A percentile compares a stretch with the other conserved stretches of the same genome.
These are phyloP conservation scores for Adansonia grandidieri DNA, from an alignment of 441 rosid species.

Conservation along the genomic window DNA sequence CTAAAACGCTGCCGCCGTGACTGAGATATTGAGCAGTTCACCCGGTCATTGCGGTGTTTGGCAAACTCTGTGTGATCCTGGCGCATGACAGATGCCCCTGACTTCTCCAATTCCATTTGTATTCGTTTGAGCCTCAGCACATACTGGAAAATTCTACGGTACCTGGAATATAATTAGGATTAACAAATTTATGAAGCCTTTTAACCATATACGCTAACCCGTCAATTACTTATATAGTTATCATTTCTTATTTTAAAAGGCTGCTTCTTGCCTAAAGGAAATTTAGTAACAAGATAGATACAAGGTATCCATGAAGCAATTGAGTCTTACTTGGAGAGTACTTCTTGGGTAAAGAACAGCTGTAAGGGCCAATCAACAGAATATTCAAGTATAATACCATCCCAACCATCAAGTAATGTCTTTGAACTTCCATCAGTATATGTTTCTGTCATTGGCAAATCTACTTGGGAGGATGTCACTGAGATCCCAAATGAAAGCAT, in stretches of 20 bases:
- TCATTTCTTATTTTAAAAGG: conserved; percentile 17
- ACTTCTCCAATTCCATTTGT: conserved; percentile 96
- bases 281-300: conserved; percentile 22
- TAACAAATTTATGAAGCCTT: conserved; percentile 16
- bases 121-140: conserved; percentile 85
- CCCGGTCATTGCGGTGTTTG: conserved; percentile 58
- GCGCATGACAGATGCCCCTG: conserved; percentile 99
- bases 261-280: conserved; percentile 9
- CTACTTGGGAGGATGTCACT: conserved; percentile 69
- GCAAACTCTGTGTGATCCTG: conserved; percentile 88
- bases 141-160: conserved; percentile 84
- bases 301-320: conserved; percentile 15
- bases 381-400: conserved; percentile 89
- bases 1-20: conserved; percentile 75
- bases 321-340: conserved; percentile 83
- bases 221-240: conserved; percentile 17
- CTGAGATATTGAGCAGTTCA: conserved; percentile 58
- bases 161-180: conserved; percentile 52
- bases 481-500: conserved; percentile 87
- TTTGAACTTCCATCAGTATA: conserved; percentile 54
- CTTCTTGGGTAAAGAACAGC: conserved; percentile 92
- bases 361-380: conserved; percentile 96
- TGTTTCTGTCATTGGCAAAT: conserved; percentile 55
- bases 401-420: conserved; percentile 85
- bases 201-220: conserved; percentile 2